Conservation (phyloP, 331 rosid genomes). For the Quercus phellos region DNA sequence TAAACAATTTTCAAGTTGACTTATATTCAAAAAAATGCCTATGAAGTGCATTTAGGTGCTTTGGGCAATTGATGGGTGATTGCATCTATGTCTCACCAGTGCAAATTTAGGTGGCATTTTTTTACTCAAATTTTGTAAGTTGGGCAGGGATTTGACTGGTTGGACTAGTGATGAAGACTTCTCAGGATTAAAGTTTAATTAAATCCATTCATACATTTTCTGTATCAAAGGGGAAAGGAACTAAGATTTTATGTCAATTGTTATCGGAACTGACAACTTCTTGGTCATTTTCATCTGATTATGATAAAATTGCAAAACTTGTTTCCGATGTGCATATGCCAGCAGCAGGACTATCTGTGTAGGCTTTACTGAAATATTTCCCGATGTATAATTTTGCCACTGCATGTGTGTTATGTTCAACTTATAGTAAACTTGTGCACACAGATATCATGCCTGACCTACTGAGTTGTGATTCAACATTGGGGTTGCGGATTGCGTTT, state of each 20-base stretch:
- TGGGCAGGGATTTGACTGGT: no score
- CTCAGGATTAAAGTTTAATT: no score
- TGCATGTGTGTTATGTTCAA: neutral
- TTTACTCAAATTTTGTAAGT: no score
- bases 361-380: neutral
- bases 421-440: neutral
- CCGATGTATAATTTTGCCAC: neutral
- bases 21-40: neutral
- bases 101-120: neutral
- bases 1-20: conserved; percentile 10
- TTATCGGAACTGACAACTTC: neutral
- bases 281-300: no score
- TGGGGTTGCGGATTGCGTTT: neutral
- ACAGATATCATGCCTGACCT: neutral
- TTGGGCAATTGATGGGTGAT: conserved; percentile 1
- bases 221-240: neutral
- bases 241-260: neutral
- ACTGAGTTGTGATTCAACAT: neutral
- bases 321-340: neutral
- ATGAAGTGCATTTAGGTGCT: neutral
- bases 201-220: neutral
- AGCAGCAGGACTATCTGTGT: neutral
- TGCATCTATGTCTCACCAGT: neutral
- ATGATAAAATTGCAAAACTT: neutral
- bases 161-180: no score